These are phyloP conservation scores for Willaertia magna DNA, from an alignment of 208 protist genomes.

Conservation along the genomic window DNA sequence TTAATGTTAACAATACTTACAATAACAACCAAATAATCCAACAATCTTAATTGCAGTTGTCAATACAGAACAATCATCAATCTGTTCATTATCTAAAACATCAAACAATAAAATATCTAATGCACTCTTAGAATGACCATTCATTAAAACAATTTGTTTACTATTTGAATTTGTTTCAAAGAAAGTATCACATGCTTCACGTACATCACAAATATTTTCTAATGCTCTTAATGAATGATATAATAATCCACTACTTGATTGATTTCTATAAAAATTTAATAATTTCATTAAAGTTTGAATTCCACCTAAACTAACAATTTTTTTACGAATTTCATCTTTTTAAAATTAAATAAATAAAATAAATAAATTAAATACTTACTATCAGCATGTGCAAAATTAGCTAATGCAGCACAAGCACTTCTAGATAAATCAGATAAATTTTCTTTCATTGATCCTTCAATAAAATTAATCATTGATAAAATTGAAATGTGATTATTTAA, in stretches of 20 bases:
- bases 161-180: too few relatives aligned
- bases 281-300: background rate
- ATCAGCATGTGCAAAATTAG: background rate
- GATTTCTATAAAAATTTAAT: background rate
- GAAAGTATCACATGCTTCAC: background rate
- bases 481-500: background rate
- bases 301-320: background rate
- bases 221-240: background rate
- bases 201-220: background rate
- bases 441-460: background rate
- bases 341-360: background rate
- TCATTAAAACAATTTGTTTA: background rate
- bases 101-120: background rate
- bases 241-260: background rate
- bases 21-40: background rate
- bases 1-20: background rate
- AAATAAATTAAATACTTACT: background rate
- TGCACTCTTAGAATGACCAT: background rate
- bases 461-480: background rate
- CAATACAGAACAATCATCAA: background rate
- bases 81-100: background rate
- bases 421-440: background rate
- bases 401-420: background rate
- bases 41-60: background rate
- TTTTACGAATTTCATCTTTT: background rate